Evolutionary conservation across 768 basidiomycete genomes (phyloP), one percentile per base, ranked within the genome.

Genomic region (Pisolithus microcarpus): DNA sequence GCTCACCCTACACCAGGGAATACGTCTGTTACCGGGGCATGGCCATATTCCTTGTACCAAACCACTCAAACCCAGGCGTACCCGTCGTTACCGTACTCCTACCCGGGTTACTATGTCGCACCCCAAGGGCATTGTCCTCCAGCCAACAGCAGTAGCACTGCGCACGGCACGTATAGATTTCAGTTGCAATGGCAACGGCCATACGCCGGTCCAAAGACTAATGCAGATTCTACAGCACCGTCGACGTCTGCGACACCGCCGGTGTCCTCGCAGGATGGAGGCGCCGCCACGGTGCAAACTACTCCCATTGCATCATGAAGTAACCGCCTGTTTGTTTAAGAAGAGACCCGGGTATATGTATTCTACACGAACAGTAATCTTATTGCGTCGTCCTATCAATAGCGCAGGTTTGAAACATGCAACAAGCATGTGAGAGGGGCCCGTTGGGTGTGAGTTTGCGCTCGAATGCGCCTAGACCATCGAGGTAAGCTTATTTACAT

Each of bases 401-500:
- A 19, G 5, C 11, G 5, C 34, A 34, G 3, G 13, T 34, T 4
- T 15, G 34, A 15, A 11, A 5, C 4, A 34, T 34, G 34, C 34
- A 15, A 34, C 34, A 34, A 34, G 31, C n/a, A 8, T 40, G 4
- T 40, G 39, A 16, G 13, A 18, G 8, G n/a, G 8, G 21, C 21
- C 11, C n/a, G 21, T 13, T 9, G 16, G 4, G n/a, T 16, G 23
- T 19, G 16, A 23, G 21, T 2, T 23, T 4, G 21, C 21, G 21
- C 21, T 23, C 26, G 26, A 26, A 26, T 1, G 26, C 5, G 26
- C 23, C 5, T 5, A 24, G 23, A 24, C 23, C 5, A 24, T 26
- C 26, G 26, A 26, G 7, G 7, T 23, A 19, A 18, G 30, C 19
- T 48, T 70, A 92, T 72, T 91, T 92, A 76, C 90, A 92, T 61